Evolutionary conservation across 129 eudicot species (phyloP), one percentile per base, ranked within the genome.

Genomic region (Flaveria robusta): DNA sequence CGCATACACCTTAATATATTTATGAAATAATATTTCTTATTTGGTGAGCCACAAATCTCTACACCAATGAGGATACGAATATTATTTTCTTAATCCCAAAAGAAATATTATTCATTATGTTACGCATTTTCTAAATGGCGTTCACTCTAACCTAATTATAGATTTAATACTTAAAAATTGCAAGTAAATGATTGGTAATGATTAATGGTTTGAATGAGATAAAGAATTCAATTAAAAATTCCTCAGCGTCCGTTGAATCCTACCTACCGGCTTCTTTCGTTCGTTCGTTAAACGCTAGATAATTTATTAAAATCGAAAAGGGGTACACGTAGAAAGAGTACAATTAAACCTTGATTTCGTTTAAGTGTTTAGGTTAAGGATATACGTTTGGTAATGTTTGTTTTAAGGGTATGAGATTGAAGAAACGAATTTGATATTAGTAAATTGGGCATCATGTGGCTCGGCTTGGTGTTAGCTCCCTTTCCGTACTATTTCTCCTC

Each of bases 121-220:
- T 34, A 24, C 13, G 31, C 12, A 26, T 26, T 62, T 26, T 62
- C 7, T 26, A 62, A 63, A 63, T 29, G 45, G 68, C 42, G 45
- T 63, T 75, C 63, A 75, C 72, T 75, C 41, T 37, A 59, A 78
- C 72, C 63, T 58, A 77, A 42, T 54, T 39, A 15, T n/a, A 42
- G 47, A 68, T 69, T 68, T 55, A 77, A 59, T 43, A 58, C 14
- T 77, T 62, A 47, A 20, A 71, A 71, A 63, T 41, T 45, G 49
- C 46, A 71, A 63, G 49, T 15, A n/a, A 79, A 76, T 79, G 82
- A 79, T 79, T 79, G 82, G 66, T 77, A 79, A 79, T 54, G 20
- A 72, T 72, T 71, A 72, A 46, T 43, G 27, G 46, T 9, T 37
- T 65, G 47, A 60, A 78, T 79, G 42, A 62, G 41, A 71, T 79